Percentiles rank a stretch among this genome's conserved stretches.
Conservation (phyloP, 163 green algal genomes). For the Volvox carteri region DNA sequence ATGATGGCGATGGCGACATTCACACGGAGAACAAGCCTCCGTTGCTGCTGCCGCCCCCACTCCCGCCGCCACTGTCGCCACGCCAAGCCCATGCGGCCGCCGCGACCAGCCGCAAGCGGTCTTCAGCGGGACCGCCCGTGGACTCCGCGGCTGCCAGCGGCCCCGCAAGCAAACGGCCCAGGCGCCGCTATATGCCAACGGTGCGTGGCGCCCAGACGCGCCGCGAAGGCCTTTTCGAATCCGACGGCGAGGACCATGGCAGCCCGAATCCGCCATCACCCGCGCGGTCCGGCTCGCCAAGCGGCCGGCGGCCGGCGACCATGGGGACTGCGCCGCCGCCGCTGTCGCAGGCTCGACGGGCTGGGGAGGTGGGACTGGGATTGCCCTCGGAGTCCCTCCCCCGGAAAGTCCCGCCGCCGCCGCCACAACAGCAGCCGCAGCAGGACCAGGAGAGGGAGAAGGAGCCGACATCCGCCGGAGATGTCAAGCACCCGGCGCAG, state of each 20-base stretch:
- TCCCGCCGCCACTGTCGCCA: neutral
- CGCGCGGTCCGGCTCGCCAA: neutral
- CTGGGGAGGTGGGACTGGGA: neutral
- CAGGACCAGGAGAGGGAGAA: neutral
- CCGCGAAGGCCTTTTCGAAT: neutral
- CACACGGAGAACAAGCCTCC: neutral
- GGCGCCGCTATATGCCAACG: neutral
- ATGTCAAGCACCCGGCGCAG: neutral
- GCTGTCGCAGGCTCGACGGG: too few species aligned
- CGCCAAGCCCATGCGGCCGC: neutral
- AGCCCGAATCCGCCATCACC: neutral
- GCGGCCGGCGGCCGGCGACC: neutral
- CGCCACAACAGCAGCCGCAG: neutral
- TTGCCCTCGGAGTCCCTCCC: neutral
- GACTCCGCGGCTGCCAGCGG: neutral
- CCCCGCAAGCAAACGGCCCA: neutral
- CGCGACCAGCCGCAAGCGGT: neutral
- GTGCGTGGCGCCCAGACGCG: neutral
- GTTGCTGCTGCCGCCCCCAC: too few species aligned
- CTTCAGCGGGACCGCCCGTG: neutral
- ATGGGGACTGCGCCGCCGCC: neutral
- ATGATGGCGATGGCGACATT: neutral
- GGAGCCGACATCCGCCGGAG: neutral
- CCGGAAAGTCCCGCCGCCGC: too few species aligned
- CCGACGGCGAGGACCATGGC: neutral